A percentile compares a stretch with the other conserved stretches of the same genome.
phyloP scores from a whole-genome alignment of 225 moss, liverwort and hornwort genomes.

The Lunularia cruciata region DNA sequence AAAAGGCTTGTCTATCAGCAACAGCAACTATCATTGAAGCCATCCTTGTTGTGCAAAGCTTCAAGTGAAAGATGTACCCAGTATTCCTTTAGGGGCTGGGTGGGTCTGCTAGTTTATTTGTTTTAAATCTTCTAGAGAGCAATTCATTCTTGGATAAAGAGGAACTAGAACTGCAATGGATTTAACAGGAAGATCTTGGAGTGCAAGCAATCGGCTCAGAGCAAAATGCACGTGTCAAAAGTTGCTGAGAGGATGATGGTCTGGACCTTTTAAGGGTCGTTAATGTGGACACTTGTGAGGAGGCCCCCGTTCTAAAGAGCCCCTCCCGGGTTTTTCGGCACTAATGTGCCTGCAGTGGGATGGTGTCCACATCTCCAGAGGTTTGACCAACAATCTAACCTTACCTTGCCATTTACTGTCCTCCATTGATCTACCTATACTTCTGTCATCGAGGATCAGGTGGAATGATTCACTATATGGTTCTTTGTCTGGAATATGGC shows the following conservation, averaged over 20 bases:
- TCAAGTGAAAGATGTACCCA: slow-evolving; percentile 34
- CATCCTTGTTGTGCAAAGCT: slow-evolving; percentile 30
- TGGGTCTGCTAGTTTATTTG: slow-evolving; percentile 39
- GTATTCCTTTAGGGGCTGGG: slow-evolving; percentile 34
- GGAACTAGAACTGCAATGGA: slow-evolving; percentile 34
- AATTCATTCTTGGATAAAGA: slow-evolving; percentile 43
- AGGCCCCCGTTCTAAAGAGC: slow-evolving; percentile 17
- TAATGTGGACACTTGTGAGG: slow-evolving; percentile 19
- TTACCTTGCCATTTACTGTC: slow-evolving; percentile 24
- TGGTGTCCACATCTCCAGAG: slow-evolving; percentile 26
- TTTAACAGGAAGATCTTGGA: slow-evolving; percentile 29
- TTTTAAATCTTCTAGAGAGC: slow-evolving; percentile 44
- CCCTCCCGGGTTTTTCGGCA: slow-evolving; percentile 30
- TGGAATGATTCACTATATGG: slow-evolving; percentile 40
- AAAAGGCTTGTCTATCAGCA: slow-evolving; percentile 30
- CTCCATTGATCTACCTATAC: slow-evolving; percentile 34
- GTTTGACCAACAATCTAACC: slow-evolving; percentile 38
- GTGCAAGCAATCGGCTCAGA: slow-evolving; percentile 29
- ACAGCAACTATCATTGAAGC: slow-evolving; percentile 23
- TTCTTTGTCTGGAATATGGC: slow-evolving; percentile 23
- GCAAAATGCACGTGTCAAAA: slow-evolving; percentile 21
- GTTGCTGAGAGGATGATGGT: slow-evolving; percentile 24
- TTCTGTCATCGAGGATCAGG: slow-evolving; percentile 35
- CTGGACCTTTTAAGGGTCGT: slow-evolving; percentile 26
- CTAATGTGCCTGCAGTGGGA: slow-evolving; percentile 30